Evolutionary conservation across 805 yeast genomes (phyloP), one percentile per base, ranked within the genome.

Genomic region (Wickerhamomyces canadensis): DNA sequence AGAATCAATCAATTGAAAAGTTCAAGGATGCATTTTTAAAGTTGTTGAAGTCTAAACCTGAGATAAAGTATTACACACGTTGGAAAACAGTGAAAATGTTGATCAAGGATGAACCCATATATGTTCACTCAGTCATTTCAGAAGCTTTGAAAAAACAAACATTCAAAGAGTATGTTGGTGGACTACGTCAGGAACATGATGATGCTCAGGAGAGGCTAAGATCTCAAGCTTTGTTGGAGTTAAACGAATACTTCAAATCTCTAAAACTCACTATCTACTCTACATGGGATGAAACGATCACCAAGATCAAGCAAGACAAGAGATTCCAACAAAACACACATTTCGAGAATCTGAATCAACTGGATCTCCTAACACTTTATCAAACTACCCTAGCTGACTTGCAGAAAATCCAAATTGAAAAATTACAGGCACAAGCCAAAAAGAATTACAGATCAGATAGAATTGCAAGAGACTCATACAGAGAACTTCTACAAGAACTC

Each of bases 71-170:
- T 44, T 72, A 67, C 37, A 75, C 91, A 0, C 61, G 84, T 28
- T 86, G 95, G 95, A 49, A 55, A 23, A 72, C 80, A 1, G 64
- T 74, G 0, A 75, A 70, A 40, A 61, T 61, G n/a, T 37, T 71
- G 37, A 71, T 84, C 5, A 56, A 64, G 5, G 78, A 80, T 39
- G 93, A 84, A 49, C 79, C 87, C 0, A 72, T 81, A 6, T 81
- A 76, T 52, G 70, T 67, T 38, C 78, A 76, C 52, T 66, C 85
- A 1, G 67, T 76, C 15, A 66, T 78, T 9, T 70, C 78, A 17
- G 86, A 79, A 34, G 62, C 62, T 21, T 71, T 80, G 35, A 76
- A 81, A 37, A 66, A 67, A 33, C 66, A 67, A 31, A 67, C 79
- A 3, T 84, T 78, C 51, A 50, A 62, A 24, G 74, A 74, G 17